Evolutionary conservation across 2,329 filamentous ascomycete genomes (phyloP).

Genomic region (Curvularia sp.): DNA sequence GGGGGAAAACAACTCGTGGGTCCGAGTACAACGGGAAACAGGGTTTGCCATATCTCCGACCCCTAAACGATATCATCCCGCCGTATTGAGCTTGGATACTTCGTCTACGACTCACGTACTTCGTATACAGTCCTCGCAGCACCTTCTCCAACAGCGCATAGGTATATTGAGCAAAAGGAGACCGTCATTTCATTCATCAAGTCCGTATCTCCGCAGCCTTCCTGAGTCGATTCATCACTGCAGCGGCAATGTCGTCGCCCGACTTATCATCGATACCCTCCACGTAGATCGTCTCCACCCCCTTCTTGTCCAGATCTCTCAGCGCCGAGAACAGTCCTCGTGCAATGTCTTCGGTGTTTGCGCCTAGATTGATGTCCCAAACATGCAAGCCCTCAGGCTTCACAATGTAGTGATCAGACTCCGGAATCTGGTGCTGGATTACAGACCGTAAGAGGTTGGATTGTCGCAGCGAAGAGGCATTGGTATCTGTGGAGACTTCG

Average conservation of each 20-base stretch:
- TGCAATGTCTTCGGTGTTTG: conserved; percentile 75
- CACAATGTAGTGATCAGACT: conserved; percentile 31
- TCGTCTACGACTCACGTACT: not conserved
- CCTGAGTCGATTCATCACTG: conserved; percentile 59
- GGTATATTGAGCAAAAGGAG: not conserved
- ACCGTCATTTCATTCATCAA: not conserved
- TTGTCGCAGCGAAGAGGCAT: conserved; percentile 10
- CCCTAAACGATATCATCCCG: not conserved
- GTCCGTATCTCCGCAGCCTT: conserved; percentile 54
- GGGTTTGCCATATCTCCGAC: not conserved
- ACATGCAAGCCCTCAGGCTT: conserved; percentile 37
- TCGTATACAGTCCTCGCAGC: not conserved
- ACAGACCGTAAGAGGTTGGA: conserved; percentile 48
- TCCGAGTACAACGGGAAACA: not conserved
- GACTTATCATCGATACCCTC: conserved; percentile 77
- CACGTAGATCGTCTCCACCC: conserved; percentile 84
- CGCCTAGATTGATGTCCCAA: conserved; percentile 77
- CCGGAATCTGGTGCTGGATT: conserved; percentile 44
- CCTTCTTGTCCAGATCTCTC: conserved; percentile 79
- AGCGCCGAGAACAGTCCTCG: conserved; percentile 87
- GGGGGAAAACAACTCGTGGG: not conserved
- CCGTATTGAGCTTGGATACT: not conserved
- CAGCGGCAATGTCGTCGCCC: conserved; percentile 81
- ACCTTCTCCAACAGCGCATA: not conserved
- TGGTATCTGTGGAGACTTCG: not conserved